Percentiles rank a stretch among this genome's conserved stretches.
Conservation (phyloP, 805 yeast species). For the Schwanniomyces occidentalis region DNA sequence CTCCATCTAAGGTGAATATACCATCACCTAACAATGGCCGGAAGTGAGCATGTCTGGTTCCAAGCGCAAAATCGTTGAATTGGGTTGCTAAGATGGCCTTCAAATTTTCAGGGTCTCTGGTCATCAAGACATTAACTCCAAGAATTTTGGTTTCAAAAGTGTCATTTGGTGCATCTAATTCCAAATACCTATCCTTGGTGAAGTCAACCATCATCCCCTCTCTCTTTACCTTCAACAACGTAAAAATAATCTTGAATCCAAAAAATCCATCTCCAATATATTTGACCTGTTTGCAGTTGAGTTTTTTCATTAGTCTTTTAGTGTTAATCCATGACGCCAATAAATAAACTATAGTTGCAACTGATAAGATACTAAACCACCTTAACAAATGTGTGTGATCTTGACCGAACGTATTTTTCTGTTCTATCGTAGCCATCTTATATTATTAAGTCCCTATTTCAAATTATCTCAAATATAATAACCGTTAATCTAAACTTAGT, state of each 20-base stretch:
- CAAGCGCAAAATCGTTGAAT: slow-evolving; percentile 36
- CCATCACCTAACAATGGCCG: slow-evolving; percentile 38
- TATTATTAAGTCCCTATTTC: too few relatives aligned
- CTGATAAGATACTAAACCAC: too few relatives aligned
- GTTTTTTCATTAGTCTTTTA: too few relatives aligned
- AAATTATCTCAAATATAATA: too few relatives aligned
- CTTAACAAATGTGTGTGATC: too few relatives aligned
- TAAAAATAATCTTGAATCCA: slow-evolving; percentile 13
- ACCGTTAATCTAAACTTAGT: too few relatives aligned
- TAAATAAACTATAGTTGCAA: too few relatives aligned
- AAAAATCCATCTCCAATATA: slow-evolving; percentile 8
- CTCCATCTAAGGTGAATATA: slow-evolving; percentile 37
- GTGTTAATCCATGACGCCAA: too few relatives aligned
- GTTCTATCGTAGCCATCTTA: too few relatives aligned
- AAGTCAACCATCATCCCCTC: slow-evolving; percentile 16
- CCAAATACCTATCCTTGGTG: slow-evolving; percentile 9
- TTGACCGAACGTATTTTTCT: too few relatives aligned
- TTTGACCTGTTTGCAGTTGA: too few relatives aligned
- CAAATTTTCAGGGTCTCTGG: slow-evolving; percentile 37
- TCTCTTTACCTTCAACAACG: slow-evolving; percentile 10
- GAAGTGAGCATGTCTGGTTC: slow-evolving; percentile 32
- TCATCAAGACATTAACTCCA: slow-evolving; percentile 18
- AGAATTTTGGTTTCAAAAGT: slow-evolving; percentile 8
- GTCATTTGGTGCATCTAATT: slow-evolving; percentile 3
- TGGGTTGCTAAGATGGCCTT: slow-evolving; percentile 40